Percentiles rank a stretch among this genome's conserved stretches.
phyloP scores from a whole-genome alignment of 805 yeast genomes.

The Hanseniaspora thailandica region DNA sequence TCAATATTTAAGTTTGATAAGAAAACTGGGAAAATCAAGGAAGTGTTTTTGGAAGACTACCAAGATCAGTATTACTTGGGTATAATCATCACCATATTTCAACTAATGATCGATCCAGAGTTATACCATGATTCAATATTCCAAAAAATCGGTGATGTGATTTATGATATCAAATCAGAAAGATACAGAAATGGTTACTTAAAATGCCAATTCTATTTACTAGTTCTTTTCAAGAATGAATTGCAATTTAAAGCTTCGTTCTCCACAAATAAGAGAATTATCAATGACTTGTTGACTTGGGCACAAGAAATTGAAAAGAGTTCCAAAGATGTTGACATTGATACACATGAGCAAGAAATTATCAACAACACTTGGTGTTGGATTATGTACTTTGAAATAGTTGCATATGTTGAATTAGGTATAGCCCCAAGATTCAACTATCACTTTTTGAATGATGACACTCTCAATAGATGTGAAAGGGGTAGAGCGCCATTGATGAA shows the following conservation, averaged over 20 bases:
- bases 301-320: slow-evolving; percentile 3
- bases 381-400: slow-evolving; percentile 2
- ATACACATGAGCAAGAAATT: neutral
- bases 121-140: slow-evolving; percentile 1
- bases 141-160: neutral
- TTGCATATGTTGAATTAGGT: slow-evolving; percentile 8
- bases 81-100: neutral
- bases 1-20: slow-evolving; percentile 1
- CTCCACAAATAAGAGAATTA: neutral
- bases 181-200: neutral
- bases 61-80: slow-evolving; percentile 12
- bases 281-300: slow-evolving; percentile 3
- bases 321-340: neutral
- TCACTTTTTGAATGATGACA: neutral
- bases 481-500: slow-evolving; percentile 8
- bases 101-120: slow-evolving; percentile 8
- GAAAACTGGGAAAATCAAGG: neutral
- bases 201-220: neutral
- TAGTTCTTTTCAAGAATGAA: slow-evolving; percentile 5
- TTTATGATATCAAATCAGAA: neutral
- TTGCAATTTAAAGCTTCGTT: slow-evolving; percentile 1
- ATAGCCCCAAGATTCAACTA: neutral
- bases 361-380: slow-evolving; percentile 8
- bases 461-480: neutral
- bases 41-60: neutral